Evolutionary conservation across 2,329 filamentous ascomycete species (phyloP), one percentile per base, ranked within the genome.

Genomic region (Aureobasidium sp.): DNA sequence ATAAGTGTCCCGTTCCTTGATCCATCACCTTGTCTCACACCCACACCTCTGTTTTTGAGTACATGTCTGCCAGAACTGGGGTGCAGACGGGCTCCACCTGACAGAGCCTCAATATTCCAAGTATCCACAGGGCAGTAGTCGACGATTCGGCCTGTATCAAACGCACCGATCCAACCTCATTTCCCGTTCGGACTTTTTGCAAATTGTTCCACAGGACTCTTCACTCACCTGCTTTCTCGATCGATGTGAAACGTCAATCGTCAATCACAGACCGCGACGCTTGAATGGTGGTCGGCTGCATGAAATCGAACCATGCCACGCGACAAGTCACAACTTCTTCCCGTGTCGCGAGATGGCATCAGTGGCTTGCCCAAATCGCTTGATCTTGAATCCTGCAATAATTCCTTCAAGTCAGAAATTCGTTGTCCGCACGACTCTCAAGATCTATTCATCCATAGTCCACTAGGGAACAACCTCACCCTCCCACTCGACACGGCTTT

Each of bases 241-340:
- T 58, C 54, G 41, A 47, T 58, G 41, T 58, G 41, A 58, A 58
- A 47, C 54, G 54, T n/a, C 42, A 58, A 36, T 58, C 54, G 29
- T 47, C 41, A 58, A 47, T 47, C 11, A 16, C 54, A 47, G 41
- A 58, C 54, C n/a, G 32, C 42, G 54, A 34, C n/a, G 39, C 39
- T 55, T n/a, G 5, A 44, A 45, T 42, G 44, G 34, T 59, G 34
- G 27, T 7, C 32, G 34, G 32, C 55, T 59, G 55, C 55, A 49
- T 59, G 55, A 49, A 59, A 59, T 50, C n/a, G 47, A 51, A 50
- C 45, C 57, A 59, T 59, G 44, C 57, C 57, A 59, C 57, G 57
- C 57, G 57, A 59, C 34, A 50, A 42, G 57, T 49, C 47, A 49
- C 34, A 32, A 27, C 45, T 50, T 50, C 45, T 50, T 50, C 57